A percentile compares a stretch with the other conserved stretches of the same genome.
Conservation (phyloP, 2,329 filamentous ascomycete genomes). For the Aspergillus quadricinctus region DNA sequence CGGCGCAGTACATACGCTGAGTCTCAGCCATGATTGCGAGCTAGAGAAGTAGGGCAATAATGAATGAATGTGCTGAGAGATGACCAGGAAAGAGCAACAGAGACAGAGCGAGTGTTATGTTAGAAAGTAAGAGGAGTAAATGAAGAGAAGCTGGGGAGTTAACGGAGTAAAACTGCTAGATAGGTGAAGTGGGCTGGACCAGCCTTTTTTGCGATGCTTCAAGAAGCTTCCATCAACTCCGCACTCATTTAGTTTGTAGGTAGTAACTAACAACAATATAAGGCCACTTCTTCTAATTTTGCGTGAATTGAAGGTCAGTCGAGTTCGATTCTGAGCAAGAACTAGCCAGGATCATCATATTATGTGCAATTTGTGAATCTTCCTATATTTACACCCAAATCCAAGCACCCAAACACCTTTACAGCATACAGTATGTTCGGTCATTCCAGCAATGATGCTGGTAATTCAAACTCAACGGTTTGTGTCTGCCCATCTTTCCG, state of each 20-base stretch:
- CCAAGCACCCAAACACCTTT: not conserved
- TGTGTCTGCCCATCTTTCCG: slow-evolving; percentile 6
- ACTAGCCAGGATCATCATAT: not conserved
- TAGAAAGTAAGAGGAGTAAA: not conserved
- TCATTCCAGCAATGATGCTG: slow-evolving; percentile 18
- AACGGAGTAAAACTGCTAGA: not conserved
- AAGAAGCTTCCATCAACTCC: slow-evolving; percentile 38
- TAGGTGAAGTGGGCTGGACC: slow-evolving; percentile 7
- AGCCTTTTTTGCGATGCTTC: slow-evolving; percentile 24
- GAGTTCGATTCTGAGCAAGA: not conserved
- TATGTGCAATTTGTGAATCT: slow-evolving; percentile 2
- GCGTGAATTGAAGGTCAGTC: not conserved
- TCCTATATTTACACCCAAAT: not conserved
- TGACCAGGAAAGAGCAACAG: not conserved
- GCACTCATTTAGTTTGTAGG: not conserved
- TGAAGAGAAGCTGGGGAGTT: slow-evolving; percentile 2
- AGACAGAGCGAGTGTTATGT: not conserved
- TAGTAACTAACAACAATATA: not conserved
- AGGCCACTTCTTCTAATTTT: not conserved
- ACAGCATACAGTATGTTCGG: not conserved
- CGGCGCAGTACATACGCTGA: slow-evolving; percentile 25
- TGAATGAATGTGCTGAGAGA: slow-evolving; percentile 3
- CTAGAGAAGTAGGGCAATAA: not conserved
- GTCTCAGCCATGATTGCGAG: slow-evolving; percentile 32
- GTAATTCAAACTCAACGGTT: slow-evolving; percentile 18